These are phyloP conservation scores for Amphichorda felina DNA, from an alignment of 2,329 filamentous ascomycete species.

Conservation along the genomic window DNA sequence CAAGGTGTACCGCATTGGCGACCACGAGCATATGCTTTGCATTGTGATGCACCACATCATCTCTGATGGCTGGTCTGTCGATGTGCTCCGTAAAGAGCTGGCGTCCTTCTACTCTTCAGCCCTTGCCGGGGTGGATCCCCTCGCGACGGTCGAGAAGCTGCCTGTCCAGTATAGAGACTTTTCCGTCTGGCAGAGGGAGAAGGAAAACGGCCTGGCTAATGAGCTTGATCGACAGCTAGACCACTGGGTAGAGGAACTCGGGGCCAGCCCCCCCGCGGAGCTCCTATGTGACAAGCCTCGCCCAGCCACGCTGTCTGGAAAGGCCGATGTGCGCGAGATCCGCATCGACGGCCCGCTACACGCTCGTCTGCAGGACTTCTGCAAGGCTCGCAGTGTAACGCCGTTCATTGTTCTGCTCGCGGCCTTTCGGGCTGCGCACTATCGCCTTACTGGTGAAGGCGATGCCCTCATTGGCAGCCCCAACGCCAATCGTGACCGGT, in stretches of 20 bases:
- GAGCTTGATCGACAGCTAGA: constrained; percentile 10
- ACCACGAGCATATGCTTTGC: constrained; percentile 10
- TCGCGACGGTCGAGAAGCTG: constrained; percentile 5
- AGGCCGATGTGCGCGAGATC: not conserved
- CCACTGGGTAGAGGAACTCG: constrained; percentile 10
- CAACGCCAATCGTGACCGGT: constrained; percentile 6
- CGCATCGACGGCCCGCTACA: constrained; percentile 1
- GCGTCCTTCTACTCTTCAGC: constrained; percentile 8
- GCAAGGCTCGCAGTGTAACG: constrained; percentile 3
- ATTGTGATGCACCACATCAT: constrained; percentile 17
- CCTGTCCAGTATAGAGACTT: constrained; percentile 14
- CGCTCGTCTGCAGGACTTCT: constrained; percentile 5
- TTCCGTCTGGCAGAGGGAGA: constrained; percentile 11
- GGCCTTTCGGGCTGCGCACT: constrained; percentile 6
- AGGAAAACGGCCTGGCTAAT: constrained; percentile 5
- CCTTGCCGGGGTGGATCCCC: constrained; percentile 3
- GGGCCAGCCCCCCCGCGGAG: constrained; percentile 3
- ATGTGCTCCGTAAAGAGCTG: constrained; percentile 11
- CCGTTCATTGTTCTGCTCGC: constrained; percentile 5
- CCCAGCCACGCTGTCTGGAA: constrained; percentile 11
- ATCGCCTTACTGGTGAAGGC: constrained; percentile 6
- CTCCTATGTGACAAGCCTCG: constrained; percentile 22
- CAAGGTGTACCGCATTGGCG: constrained; percentile 4
- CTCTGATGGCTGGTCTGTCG: constrained; percentile 16
- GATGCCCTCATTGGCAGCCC: constrained; percentile 7